Conservation (phyloP, 768 basidiomycete genomes). For the Chiua virens region DNA sequence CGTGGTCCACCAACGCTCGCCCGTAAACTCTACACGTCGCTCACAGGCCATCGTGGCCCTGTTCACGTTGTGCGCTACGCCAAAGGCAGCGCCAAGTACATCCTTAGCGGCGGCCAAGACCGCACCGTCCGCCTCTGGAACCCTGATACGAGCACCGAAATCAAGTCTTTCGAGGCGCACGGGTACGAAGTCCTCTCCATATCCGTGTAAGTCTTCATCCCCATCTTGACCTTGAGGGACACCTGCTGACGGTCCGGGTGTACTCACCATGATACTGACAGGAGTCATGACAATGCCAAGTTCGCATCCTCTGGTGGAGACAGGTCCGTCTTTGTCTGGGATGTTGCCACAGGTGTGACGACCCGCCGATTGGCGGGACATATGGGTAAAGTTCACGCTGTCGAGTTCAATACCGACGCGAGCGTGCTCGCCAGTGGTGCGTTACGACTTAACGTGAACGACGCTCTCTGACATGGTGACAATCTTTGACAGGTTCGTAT, state of each 20-base stretch:
- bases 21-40: slow-evolving; percentile 61
- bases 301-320: slow-evolving; percentile 96
- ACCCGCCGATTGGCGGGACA: slow-evolving; percentile 85
- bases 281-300: slow-evolving; percentile 89
- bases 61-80: slow-evolving; percentile 93
- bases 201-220: slow-evolving; percentile 62
- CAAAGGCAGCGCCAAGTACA: slow-evolving; percentile 82
- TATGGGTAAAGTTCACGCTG: slow-evolving; percentile 84
- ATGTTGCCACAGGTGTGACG: slow-evolving; percentile 85
- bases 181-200: slow-evolving; percentile 95
- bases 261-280: slow-evolving; percentile 33
- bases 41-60: slow-evolving; percentile 73
- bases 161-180: slow-evolving; percentile 88
- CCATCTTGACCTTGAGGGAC: neutral
- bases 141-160: slow-evolving; percentile 78
- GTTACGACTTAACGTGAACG: slow-evolving; percentile 18
- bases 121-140: slow-evolving; percentile 91
- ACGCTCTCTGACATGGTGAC: neutral
- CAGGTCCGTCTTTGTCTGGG: slow-evolving; percentile 92
- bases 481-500: slow-evolving; percentile 67
- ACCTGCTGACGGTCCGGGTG: neutral
- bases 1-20: slow-evolving; percentile 54
- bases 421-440: slow-evolving; percentile 85
- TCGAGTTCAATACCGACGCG: slow-evolving; percentile 88
- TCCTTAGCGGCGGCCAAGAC: slow-evolving; percentile 93